Evolutionary conservation across 805 yeast genomes (phyloP).

Genomic region (Wickerhamiella lipophila): DNA sequence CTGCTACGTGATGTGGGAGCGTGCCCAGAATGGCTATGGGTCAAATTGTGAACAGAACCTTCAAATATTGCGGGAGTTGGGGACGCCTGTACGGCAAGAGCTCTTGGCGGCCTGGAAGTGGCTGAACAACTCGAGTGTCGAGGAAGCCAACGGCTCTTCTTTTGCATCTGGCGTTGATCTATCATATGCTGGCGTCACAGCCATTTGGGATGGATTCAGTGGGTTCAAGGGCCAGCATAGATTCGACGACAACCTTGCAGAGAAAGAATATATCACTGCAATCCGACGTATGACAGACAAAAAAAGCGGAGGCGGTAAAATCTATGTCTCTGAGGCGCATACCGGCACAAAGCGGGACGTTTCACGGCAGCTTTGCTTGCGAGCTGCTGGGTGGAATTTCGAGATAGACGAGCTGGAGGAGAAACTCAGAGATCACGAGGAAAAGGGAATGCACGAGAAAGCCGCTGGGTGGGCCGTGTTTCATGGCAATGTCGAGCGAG

Average conservation of each 20-base stretch:
- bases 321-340: constrained; percentile 22
- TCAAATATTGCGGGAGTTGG: constrained; percentile 29
- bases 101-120: constrained; percentile 83
- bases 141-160: constrained; percentile 55
- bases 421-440: constrained; percentile 44
- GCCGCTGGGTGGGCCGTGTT: constrained; percentile 98
- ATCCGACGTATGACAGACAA: constrained; percentile 37
- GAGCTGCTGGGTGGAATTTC: constrained; percentile 84
- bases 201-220: constrained; percentile 63
- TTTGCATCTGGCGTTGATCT: constrained; percentile 58
- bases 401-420: constrained; percentile 63
- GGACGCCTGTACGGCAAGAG: constrained; percentile 37
- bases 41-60: constrained; percentile 53
- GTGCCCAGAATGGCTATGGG: constrained; percentile 67
- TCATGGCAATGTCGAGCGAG: constrained; percentile 73
- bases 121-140: constrained; percentile 59
- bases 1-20: constrained; percentile 51
- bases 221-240: constrained; percentile 19
- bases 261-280: constrained; percentile 37
- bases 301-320: constrained; percentile 30
- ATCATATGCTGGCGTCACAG: constrained; percentile 77
- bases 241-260: constrained; percentile 23
- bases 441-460: constrained; percentile 54
- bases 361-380: constrained; percentile 66
- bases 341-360: constrained; percentile 38